phyloP scores from a whole-genome alignment of 1,284 basidiomycete genomes.

The Erythrobasidium hasegawianum region DNA sequence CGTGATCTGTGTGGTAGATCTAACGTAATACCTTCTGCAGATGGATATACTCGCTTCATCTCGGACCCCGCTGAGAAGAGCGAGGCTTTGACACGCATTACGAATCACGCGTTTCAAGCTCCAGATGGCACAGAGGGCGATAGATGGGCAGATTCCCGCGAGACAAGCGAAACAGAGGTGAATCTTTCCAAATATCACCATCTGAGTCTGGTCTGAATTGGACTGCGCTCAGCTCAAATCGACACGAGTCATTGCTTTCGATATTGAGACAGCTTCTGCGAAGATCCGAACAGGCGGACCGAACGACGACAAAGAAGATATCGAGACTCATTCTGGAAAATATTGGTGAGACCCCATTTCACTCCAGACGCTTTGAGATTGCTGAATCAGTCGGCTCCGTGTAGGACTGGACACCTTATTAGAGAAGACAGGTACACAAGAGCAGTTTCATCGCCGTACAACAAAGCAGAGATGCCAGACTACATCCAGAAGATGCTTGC shows the following conservation, averaged over 20 bases:
- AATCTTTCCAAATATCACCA: too few relatives aligned
- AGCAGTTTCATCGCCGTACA: not conserved
- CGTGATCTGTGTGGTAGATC: too few relatives aligned
- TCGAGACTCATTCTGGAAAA: not conserved
- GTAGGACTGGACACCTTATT: not conserved
- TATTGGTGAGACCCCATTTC: too few relatives aligned
- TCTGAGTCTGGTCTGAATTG: too few relatives aligned
- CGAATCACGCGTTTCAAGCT: not conserved
- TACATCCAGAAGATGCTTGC: conserved; percentile 3
- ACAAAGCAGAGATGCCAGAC: not conserved
- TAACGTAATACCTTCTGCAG: too few relatives aligned
- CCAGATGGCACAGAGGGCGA: not conserved
- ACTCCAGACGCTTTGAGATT: too few relatives aligned
- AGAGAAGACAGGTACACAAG: not conserved
- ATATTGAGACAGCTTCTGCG: conserved; percentile 4
- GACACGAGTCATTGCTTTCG: conserved; percentile 5
- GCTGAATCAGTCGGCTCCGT: too few relatives aligned
- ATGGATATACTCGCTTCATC: not conserved
- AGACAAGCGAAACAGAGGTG: conserved; percentile 4
- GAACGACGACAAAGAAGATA: not conserved
- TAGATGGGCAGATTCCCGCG: not conserved
- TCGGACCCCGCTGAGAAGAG: not conserved
- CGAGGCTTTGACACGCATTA: conserved; percentile 2
- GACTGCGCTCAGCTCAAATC: too few relatives aligned
- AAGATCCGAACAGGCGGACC: conserved; percentile 3